These are phyloP conservation scores for Agrocybe pediades DNA, from an alignment of 768 basidiomycete genomes.

Conservation along the genomic window DNA sequence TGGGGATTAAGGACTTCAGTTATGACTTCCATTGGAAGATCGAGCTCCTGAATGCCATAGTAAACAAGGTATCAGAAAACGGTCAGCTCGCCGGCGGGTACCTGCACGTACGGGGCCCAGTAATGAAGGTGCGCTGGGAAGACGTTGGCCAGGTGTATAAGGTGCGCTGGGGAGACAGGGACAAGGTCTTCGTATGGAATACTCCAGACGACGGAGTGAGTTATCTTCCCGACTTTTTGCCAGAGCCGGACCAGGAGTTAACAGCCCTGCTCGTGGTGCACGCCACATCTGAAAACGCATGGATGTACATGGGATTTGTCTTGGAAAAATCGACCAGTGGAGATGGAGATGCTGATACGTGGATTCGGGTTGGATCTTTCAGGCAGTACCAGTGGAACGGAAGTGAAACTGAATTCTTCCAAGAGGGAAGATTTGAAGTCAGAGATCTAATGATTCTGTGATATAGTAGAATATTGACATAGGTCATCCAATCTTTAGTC, in stretches of 20 bases:
- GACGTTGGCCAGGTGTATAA: conserved; percentile 7
- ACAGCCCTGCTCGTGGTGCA: conserved; percentile 11
- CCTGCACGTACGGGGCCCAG: conserved; percentile 2
- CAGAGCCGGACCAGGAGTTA: neutral
- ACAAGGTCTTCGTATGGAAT: neutral
- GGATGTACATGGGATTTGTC: conserved; percentile 16
- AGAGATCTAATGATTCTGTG: conserved; percentile 3
- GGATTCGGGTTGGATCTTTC: conserved; percentile 11
- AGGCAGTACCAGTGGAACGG: conserved; percentile 11
- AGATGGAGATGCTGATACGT: no score
- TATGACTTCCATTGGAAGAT: conserved; percentile 12
- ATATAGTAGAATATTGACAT: neutral
- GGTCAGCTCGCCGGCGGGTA: conserved; percentile 8
- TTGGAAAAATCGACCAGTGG: neutral
- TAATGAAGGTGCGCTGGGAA: conserved; percentile 5
- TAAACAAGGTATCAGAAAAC: conserved; percentile 2
- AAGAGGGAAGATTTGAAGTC: neutral
- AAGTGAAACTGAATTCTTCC: conserved; percentile 6
- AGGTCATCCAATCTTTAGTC: neutral
- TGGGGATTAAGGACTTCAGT: conserved; percentile 11
- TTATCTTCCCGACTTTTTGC: conserved; percentile 7
- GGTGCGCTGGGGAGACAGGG: conserved; percentile 4
- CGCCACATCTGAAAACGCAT: conserved; percentile 4
- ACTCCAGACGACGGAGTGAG: conserved; percentile 8
- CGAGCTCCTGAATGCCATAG: conserved; percentile 5